Percentiles rank a stretch among this genome's conserved stretches.
Evolutionary conservation across 2,329 filamentous ascomycete genomes (phyloP).

Genomic region (Tolypocladium guangdongense): DNA sequence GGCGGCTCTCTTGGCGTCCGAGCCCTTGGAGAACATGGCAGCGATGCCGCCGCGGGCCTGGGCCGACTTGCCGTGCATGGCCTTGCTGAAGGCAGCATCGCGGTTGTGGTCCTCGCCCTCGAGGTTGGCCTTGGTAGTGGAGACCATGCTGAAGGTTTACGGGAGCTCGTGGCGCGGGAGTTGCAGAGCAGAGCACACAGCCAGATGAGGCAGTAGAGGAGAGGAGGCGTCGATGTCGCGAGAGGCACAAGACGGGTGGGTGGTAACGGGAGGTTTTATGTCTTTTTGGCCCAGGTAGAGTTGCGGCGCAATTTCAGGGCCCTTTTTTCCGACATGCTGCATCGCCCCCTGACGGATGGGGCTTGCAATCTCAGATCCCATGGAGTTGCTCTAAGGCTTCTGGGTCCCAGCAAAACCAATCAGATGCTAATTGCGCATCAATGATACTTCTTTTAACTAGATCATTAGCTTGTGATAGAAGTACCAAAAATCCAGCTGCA

Average conservation of each 20-base stretch:
- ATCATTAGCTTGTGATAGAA: too few relatives aligned
- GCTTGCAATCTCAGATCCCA: constrained; percentile 2
- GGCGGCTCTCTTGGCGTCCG: constrained; percentile 63
- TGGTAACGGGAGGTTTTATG: constrained; percentile 1
- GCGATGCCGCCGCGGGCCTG: constrained; percentile 60
- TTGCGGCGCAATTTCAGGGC: background rate
- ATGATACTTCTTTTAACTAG: too few relatives aligned
- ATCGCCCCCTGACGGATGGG: background rate
- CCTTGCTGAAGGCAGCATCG: constrained; percentile 86
- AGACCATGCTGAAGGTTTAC: constrained; percentile 30
- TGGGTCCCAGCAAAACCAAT: too few relatives aligned
- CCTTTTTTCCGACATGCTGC: constrained; percentile 1
- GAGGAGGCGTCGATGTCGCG: background rate
- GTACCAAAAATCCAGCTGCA: too few relatives aligned
- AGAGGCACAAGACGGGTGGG: background rate
- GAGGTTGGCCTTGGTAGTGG: constrained; percentile 36
- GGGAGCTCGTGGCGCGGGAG: background rate
- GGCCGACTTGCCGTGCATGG: constrained; percentile 66
- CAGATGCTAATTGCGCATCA: too few relatives aligned
- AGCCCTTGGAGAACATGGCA: constrained; percentile 79
- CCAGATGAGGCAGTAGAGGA: constrained; percentile 3
- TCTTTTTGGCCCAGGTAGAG: background rate
- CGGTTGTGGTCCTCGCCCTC: constrained; percentile 75
- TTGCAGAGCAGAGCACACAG: constrained; percentile 6
- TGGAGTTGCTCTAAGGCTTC: too few relatives aligned